These are phyloP conservation scores for Cyberlindnera nakhonratchasimensis DNA, from an alignment of 805 yeast genomes.

Conservation along the genomic window DNA sequence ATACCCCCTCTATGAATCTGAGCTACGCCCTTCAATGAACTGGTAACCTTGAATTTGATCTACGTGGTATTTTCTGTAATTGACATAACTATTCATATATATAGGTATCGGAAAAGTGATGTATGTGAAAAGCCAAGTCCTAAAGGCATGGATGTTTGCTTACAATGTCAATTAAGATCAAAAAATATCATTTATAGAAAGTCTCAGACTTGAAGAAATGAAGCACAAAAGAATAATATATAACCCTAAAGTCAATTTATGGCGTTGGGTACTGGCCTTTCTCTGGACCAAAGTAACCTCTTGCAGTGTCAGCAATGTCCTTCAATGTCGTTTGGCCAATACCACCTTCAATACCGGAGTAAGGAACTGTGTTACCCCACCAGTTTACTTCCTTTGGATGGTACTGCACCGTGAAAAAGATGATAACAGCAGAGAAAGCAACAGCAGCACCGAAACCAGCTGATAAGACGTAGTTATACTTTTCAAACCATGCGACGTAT, in stretches of 20 bases:
- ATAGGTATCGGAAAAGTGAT: no score
- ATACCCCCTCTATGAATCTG: no score
- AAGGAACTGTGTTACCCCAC: conserved; percentile 61
- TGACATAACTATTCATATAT: no score
- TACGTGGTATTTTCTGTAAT: no score
- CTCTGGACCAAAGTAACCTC: conserved; percentile 24
- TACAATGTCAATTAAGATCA: no score
- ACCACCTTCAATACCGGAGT: conserved; percentile 37
- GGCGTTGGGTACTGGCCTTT: conserved; percentile 16
- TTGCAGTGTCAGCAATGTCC: conserved; percentile 9
- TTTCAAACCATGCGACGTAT: conserved; percentile 50
- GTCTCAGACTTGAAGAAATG: background rate
- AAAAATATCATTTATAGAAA: no score
- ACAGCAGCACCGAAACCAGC: conserved; percentile 59
- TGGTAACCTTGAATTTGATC: no score
- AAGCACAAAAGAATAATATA: background rate
- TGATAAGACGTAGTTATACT: conserved; percentile 47
- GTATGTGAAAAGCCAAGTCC: no score
- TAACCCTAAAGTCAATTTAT: background rate
- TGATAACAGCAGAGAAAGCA: conserved; percentile 47
- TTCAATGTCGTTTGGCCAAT: conserved; percentile 20
- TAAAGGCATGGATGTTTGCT: no score
- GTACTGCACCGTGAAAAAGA: conserved; percentile 51
- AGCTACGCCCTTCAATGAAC: no score
- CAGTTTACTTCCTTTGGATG: conserved; percentile 43